These are phyloP conservation scores for Fusarium sp. DNA, from an alignment of 2,329 filamentous ascomycete genomes.

Conservation along the genomic window DNA sequence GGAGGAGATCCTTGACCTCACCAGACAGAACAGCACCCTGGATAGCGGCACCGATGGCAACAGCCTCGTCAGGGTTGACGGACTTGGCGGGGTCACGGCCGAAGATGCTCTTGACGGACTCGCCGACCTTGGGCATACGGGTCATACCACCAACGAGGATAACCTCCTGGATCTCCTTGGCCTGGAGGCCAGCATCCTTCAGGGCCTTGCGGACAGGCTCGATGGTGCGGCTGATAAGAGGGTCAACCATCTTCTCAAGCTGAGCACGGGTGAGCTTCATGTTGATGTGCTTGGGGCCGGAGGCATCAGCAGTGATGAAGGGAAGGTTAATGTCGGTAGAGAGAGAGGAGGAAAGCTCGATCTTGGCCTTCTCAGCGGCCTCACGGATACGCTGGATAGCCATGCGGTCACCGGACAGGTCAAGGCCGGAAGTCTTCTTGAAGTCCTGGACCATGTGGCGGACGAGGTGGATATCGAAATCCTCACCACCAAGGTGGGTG, in stretches of 20 bases:
- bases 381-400: conserved; percentile 99
- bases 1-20: conserved; percentile 94
- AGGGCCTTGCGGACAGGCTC: conserved; percentile 96
- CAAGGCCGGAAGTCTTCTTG: conserved; percentile 94
- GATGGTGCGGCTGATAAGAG: conserved; percentile 85
- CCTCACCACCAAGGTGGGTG: conserved; percentile 97
- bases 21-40: conserved; percentile 97
- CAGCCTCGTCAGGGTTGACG: conserved; percentile 98
- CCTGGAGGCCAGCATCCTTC: conserved; percentile 91
- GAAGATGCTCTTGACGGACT: conserved; percentile 97
- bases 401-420: conserved; percentile 94
- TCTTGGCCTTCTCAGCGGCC: conserved; percentile 99
- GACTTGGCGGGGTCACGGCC: conserved; percentile 97
- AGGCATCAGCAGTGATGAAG: conserved; percentile 97
- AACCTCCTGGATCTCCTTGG: conserved; percentile 96
- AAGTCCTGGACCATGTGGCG: conserved; percentile 94
- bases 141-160: conserved; percentile 99
- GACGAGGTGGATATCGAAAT: conserved; percentile 96
- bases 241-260: conserved; percentile 93
- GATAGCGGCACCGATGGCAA: conserved; percentile 96
- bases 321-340: conserved; percentile 98
- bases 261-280: conserved; percentile 91
- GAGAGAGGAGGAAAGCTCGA: conserved; percentile 93
- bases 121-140: conserved; percentile 97
- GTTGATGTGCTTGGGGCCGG: conserved; percentile 98